These are phyloP conservation scores for Geotrichum histeridarum DNA, from an alignment of 1,139 yeast genomes.

Conservation along the genomic window DNA sequence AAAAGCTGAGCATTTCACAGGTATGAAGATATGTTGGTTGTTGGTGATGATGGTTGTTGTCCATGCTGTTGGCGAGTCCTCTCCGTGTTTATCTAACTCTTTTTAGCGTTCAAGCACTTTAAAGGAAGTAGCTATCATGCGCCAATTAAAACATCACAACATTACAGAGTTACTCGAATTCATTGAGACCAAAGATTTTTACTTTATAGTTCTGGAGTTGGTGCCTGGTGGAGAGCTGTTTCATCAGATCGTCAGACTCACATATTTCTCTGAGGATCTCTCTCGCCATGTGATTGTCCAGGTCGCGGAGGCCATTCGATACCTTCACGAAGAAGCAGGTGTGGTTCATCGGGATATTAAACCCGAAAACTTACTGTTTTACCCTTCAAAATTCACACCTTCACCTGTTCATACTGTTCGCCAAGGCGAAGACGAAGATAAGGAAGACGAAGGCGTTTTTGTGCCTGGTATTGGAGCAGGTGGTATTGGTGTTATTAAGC, in stretches of 20 bases:
- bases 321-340: slow-evolving; percentile 75
- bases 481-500: slow-evolving; percentile 75
- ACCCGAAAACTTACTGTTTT: slow-evolving; percentile 85
- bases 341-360: slow-evolving; percentile 93
- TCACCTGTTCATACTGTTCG: slow-evolving; percentile 49
- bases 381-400: slow-evolving; percentile 65
- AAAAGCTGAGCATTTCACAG: slow-evolving; percentile 48
- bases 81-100: slow-evolving; percentile 13
- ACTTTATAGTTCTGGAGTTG: slow-evolving; percentile 77
- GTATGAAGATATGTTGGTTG: slow-evolving; percentile 29
- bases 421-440: slow-evolving; percentile 58
- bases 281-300: slow-evolving; percentile 81
- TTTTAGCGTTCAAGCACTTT: slow-evolving; percentile 55
- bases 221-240: slow-evolving; percentile 93
- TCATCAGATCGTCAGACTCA: slow-evolving; percentile 84
- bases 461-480: slow-evolving; percentile 80
- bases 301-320: slow-evolving; percentile 74
- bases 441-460: slow-evolving; percentile 83
- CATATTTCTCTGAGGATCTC: slow-evolving; percentile 83
- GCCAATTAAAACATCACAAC: slow-evolving; percentile 65
- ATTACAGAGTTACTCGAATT: slow-evolving; percentile 68
- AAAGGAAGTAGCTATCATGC: slow-evolving; percentile 84
- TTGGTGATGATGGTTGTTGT: not conserved
- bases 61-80: not conserved
- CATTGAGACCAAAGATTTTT: slow-evolving; percentile 56